These are phyloP conservation scores for Fistulifera pelliculosa DNA, from an alignment of 108 stramenopile genomes.

Conservation along the genomic window DNA sequence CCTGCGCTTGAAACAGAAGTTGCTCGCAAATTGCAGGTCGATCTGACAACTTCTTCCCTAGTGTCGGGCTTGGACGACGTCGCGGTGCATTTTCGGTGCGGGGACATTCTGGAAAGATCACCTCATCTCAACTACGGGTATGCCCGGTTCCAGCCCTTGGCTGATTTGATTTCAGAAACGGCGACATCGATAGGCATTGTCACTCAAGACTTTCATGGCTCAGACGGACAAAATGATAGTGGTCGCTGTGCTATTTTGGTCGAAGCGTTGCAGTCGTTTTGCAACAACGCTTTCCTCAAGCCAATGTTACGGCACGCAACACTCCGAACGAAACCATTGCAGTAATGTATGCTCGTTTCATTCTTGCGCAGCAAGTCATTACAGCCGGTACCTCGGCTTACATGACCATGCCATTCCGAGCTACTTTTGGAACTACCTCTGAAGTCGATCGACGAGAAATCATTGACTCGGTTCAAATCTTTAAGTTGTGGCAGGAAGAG, in stretches of 20 bases:
- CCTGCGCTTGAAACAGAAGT: background rate
- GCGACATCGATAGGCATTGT: conserved; percentile 14
- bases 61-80: conserved; percentile 8
- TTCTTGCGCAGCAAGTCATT: conserved; percentile 4
- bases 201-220: conserved; percentile 5
- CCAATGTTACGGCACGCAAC: conserved; percentile 1
- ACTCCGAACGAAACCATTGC: conserved; percentile 6
- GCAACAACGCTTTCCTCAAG: conserved; percentile 8
- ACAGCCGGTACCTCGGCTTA: too few relatives aligned
- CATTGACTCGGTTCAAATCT: too few relatives aligned
- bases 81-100: conserved; percentile 17
- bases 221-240: background rate
- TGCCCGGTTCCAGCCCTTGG: conserved; percentile 1
- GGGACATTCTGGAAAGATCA: conserved; percentile 1
- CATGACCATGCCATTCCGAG: too few relatives aligned
- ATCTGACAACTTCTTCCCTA: background rate
- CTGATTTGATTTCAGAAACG: background rate
- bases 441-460: too few relatives aligned
- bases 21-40: background rate
- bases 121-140: conserved; percentile 8
- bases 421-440: too few relatives aligned
- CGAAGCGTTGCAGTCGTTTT: background rate
- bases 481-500: too few relatives aligned
- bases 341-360: conserved; percentile 7
- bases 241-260: conserved; percentile 5